Percentiles rank a stretch among this genome's conserved stretches.
phyloP scores from a whole-genome alignment of 2,329 filamentous ascomycete species.

The Aspergillus bombycis region DNA sequence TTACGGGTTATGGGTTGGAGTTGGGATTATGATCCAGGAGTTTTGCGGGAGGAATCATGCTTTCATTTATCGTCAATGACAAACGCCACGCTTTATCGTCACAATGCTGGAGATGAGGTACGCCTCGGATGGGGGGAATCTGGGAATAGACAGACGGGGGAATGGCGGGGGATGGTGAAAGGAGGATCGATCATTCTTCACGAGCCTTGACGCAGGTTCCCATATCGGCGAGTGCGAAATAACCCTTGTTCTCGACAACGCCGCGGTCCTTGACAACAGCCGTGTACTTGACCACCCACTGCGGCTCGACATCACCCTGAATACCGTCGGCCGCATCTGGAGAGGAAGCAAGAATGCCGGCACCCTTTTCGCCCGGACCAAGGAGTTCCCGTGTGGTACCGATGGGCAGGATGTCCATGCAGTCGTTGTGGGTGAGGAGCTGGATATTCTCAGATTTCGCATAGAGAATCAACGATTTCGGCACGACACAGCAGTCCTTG shows the following conservation, averaged over 20 bases:
- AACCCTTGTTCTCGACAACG: slow-evolving; percentile 97
- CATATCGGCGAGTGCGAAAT: slow-evolving; percentile 84
- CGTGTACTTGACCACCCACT: slow-evolving; percentile 98
- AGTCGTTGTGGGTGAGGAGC: slow-evolving; percentile 90
- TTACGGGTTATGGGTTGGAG: background rate
- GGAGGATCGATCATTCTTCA: slow-evolving; percentile 18
- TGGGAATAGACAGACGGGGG: background rate
- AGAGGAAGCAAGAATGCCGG: slow-evolving; percentile 71
- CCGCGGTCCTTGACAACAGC: slow-evolving; percentile 91
- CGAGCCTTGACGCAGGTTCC: slow-evolving; percentile 47
- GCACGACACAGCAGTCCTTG: slow-evolving; percentile 93
- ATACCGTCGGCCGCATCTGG: slow-evolving; percentile 59
- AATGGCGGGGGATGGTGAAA: slow-evolving; percentile 14
- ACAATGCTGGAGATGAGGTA: slow-evolving; percentile 8
- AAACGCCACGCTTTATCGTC: slow-evolving; percentile 29
- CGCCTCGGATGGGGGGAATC: background rate
- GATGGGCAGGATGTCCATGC: slow-evolving; percentile 83
- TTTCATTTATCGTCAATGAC: slow-evolving; percentile 14
- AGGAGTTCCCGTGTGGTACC: slow-evolving; percentile 85
- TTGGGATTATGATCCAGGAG: background rate
- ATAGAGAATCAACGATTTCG: slow-evolving; percentile 79
- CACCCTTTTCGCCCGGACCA: slow-evolving; percentile 70
- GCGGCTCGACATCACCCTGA: slow-evolving; percentile 76
- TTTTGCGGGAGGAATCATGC: slow-evolving; percentile 5
- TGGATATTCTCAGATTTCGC: slow-evolving; percentile 85